Conservation (phyloP, 2,329 filamentous ascomycete genomes). For the Onygena corvina region DNA sequence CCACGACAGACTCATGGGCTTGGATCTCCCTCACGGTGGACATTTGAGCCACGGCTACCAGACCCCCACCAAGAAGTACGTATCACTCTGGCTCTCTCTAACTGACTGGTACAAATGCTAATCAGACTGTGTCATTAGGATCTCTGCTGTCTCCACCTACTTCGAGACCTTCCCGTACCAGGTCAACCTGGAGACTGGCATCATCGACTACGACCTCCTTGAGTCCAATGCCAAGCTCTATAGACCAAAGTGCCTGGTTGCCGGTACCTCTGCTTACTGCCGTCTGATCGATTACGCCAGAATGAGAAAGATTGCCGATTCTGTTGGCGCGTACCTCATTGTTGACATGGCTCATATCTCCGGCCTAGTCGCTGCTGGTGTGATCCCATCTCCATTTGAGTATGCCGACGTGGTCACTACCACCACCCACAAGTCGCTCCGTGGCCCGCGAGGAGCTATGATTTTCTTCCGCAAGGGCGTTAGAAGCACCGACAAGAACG, state of each 20-base stretch:
- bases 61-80: conserved; percentile 72
- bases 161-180: conserved; percentile 97
- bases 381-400: conserved; percentile 78
- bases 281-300: conserved; percentile 88
- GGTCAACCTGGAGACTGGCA: conserved; percentile 74
- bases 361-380: conserved; percentile 80
- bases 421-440: conserved; percentile 93
- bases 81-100: conserved; percentile 14
- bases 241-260: conserved; percentile 89
- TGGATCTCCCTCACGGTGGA: conserved; percentile 91
- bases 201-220: conserved; percentile 89
- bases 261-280: conserved; percentile 90
- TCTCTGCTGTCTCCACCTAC: conserved; percentile 97
- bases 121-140: conserved; percentile 42
- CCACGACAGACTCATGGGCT: conserved; percentile 91
- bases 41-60: conserved; percentile 97
- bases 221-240: conserved; percentile 80
- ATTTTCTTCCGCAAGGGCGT: conserved; percentile 97
- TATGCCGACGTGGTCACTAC: conserved; percentile 93
- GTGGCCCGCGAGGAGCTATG: conserved; percentile 88
- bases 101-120: background rate
- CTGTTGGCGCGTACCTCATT: conserved; percentile 81
- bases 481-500: conserved; percentile 72
- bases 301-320: conserved; percentile 83
- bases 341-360: conserved; percentile 98